Percentiles rank a stretch among this genome's conserved stretches.
Conservation (phyloP, 176 grass and related monocot genomes). For the Cocos nucifera region DNA sequence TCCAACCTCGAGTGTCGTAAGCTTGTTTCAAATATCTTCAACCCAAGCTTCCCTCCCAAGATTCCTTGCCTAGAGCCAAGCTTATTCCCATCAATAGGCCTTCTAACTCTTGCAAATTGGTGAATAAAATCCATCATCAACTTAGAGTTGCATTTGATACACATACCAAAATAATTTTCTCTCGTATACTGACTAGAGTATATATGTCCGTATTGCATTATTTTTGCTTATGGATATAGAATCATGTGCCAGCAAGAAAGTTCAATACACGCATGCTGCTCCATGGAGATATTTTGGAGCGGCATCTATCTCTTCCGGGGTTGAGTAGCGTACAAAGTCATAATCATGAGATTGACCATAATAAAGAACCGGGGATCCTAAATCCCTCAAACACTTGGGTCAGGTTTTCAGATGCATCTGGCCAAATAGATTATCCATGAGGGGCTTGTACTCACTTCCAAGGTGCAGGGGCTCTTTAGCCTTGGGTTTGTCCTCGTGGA, state of each 20-base stretch:
- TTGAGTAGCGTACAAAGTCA: constrained; percentile 69
- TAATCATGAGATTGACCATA: constrained; percentile 62
- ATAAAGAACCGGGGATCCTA: constrained; percentile 55
- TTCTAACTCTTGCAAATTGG: constrained; percentile 46
- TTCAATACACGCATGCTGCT: constrained; percentile 22
- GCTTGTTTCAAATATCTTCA: too few relatives aligned
- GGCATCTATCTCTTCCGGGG: constrained; percentile 72
- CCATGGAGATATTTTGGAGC: constrained; percentile 51
- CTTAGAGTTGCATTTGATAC: too few relatives aligned
- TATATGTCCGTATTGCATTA: too few relatives aligned
- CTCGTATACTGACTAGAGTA: too few relatives aligned
- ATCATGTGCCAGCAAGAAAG: background rate
- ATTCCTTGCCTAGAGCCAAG: constrained; percentile 55
- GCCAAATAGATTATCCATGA: constrained; percentile 79
- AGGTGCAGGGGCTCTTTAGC: constrained; percentile 53
- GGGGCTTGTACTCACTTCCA: constrained; percentile 67
- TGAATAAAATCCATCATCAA: background rate
- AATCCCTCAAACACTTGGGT: constrained; percentile 41
- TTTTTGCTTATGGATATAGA: too few relatives aligned
- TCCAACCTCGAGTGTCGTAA: too few relatives aligned
- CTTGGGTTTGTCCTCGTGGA: constrained; percentile 68
- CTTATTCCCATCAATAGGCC: constrained; percentile 62
- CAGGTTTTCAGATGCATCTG: constrained; percentile 56
- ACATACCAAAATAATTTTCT: too few relatives aligned
- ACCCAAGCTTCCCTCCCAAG: background rate